Percentiles rank a stretch among this genome's conserved stretches.
These are phyloP conservation scores for Sedum album DNA, from an alignment of 164 flowering plant species.

Conservation along the genomic window DNA sequence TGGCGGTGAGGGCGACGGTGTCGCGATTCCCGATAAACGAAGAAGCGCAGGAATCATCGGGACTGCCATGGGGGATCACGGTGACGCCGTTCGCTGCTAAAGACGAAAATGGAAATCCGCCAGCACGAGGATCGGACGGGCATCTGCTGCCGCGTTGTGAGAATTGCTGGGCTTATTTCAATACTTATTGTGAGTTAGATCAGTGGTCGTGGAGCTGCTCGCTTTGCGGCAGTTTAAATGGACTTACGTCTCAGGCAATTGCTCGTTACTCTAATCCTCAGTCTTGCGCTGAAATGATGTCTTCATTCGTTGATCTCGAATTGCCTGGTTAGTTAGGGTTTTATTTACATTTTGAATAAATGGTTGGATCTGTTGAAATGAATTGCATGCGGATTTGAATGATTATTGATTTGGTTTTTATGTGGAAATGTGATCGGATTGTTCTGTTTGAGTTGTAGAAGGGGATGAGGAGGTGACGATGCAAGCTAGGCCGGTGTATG, in stretches of 20 bases:
- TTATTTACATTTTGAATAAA: too few relatives aligned
- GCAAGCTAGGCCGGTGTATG: constrained; percentile 88
- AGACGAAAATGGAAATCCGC: constrained; percentile 68
- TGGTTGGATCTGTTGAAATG: too few relatives aligned
- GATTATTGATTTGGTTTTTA: too few relatives aligned
- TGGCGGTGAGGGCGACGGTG: constrained; percentile 85
- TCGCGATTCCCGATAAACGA: constrained; percentile 64
- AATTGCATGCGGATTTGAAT: too few relatives aligned
- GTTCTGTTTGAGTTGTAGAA: constrained; percentile 33
- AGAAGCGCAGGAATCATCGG: constrained; percentile 63
- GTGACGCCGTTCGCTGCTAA: constrained; percentile 71
- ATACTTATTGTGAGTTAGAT: constrained; percentile 76
- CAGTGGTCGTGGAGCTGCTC: constrained; percentile 95
- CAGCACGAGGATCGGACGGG: constrained; percentile 69
- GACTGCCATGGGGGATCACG: constrained; percentile 85
- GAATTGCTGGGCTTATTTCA: constrained; percentile 95
- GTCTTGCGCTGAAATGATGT: constrained; percentile 70
- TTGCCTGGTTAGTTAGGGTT: constrained; percentile 36
- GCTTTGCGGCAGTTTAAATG: constrained; percentile 86
- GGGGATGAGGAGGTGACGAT: constrained; percentile 49
- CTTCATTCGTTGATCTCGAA: constrained; percentile 93
- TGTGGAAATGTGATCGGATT: neutral
- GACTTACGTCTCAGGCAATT: constrained; percentile 54
- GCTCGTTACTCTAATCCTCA: constrained; percentile 63
- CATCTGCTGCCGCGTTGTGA: constrained; percentile 82